These are phyloP conservation scores for Zoysia pacifica DNA, from an alignment of 176 grass and related monocot species.

Conservation along the genomic window DNA sequence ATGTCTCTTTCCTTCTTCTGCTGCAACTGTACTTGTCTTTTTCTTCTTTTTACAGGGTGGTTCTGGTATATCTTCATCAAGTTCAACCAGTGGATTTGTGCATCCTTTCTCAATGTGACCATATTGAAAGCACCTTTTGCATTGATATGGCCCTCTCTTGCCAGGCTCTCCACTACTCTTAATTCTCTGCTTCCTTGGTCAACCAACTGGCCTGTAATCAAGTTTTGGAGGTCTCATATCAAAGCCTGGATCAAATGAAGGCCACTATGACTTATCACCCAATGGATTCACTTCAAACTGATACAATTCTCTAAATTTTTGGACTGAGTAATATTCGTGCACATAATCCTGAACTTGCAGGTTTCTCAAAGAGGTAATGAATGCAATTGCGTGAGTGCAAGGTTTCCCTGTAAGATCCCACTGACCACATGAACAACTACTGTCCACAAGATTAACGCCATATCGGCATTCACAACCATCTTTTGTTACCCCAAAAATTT, in stretches of 20 bases:
- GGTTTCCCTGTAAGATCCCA: not conserved
- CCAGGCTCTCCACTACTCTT: not conserved
- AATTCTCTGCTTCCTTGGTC: not conserved
- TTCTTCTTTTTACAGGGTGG: not conserved
- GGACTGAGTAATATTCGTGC: not conserved
- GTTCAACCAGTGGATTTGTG: not conserved
- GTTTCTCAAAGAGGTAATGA: not conserved
- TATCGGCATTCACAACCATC: not conserved
- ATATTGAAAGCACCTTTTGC: not conserved
- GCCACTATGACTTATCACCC: not conserved
- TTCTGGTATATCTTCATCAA: not conserved
- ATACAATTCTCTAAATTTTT: not conserved
- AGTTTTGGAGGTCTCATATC: not conserved
- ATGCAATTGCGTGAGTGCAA: not conserved
- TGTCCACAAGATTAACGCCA: not conserved
- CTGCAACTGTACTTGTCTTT: not conserved
- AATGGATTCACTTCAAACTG: not conserved
- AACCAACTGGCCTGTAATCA: not conserved
- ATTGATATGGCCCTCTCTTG: not conserved
- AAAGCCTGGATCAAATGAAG: not conserved
- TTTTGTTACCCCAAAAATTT: not conserved
- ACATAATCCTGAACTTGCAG: not conserved
- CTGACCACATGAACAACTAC: not conserved
- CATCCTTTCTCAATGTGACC: slow-evolving; percentile 6
- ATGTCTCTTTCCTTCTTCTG: not conserved